Conservation (phyloP, 768 basidiomycete species). For the Calvatia gigantea region DNA sequence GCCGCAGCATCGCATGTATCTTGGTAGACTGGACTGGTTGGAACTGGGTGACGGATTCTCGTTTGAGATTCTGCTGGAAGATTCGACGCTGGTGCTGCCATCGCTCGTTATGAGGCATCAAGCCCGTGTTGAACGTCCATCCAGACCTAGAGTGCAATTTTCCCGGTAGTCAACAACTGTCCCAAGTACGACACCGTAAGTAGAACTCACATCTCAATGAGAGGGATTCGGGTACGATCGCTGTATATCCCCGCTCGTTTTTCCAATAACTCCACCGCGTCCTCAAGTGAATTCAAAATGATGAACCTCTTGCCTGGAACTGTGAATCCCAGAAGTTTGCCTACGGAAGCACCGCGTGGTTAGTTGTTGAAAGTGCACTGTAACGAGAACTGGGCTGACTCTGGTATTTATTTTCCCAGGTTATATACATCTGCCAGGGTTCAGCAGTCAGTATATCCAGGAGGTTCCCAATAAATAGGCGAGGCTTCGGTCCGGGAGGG, state of each 20-base stretch:
- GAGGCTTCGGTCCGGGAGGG: conserved; percentile 1
- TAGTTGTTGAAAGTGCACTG: not conserved
- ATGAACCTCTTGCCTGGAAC: not conserved
- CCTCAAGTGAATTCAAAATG: not conserved
- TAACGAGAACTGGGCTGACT: not conserved
- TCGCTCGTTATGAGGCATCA: conserved; percentile 3
- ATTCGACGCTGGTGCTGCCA: conserved; percentile 1
- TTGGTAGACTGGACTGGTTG: not conserved
- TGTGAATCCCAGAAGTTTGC: conserved; percentile 1
- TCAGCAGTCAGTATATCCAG: not conserved
- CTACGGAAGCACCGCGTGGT: not conserved
- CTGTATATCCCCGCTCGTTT: conserved; percentile 5
- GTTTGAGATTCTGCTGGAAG: conserved; percentile 7
- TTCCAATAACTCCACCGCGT: conserved; percentile 6
- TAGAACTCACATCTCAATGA: conserved; percentile 1
- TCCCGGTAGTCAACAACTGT: not conserved
- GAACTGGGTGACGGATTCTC: not conserved
- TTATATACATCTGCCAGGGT: conserved; percentile 4
- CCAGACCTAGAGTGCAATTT: not conserved
- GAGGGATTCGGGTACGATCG: not conserved
- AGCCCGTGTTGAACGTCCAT: conserved; percentile 9
- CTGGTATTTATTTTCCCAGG: not conserved
- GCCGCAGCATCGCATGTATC: conserved; percentile 1
- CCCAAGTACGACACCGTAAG: not conserved
- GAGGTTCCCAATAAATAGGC: conserved; percentile 1